Conservation (phyloP, 768 basidiomycete genomes). For the Phallus indusiatus region DNA sequence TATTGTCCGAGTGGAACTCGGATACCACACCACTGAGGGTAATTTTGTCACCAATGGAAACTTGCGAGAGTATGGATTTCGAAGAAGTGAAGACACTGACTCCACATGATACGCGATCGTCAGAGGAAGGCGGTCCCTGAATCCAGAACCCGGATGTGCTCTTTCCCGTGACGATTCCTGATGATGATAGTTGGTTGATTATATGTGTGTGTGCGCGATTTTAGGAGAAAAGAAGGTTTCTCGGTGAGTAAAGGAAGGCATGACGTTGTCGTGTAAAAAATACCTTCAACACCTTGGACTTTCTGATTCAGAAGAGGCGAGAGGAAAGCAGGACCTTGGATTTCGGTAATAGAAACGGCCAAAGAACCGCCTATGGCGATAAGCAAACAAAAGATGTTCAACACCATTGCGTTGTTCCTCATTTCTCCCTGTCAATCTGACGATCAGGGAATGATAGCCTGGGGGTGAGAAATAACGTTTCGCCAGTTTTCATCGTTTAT, state of each 20-base stretch:
- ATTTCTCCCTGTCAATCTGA: not conserved
- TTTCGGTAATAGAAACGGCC: slow-evolving; percentile 33
- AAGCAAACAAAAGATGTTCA: not conserved
- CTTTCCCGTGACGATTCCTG: slow-evolving; percentile 20
- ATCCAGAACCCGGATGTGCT: slow-evolving; percentile 41
- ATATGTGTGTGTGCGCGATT: no score
- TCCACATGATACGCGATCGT: slow-evolving; percentile 42
- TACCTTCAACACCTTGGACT: slow-evolving; percentile 38
- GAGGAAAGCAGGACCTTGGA: slow-evolving; percentile 40
- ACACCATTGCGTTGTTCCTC: not conserved
- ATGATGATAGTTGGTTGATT: not conserved
- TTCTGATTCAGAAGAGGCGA: slow-evolving; percentile 37
- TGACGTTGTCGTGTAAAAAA: slow-evolving; percentile 41
- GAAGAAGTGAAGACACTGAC: slow-evolving; percentile 39
- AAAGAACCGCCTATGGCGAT: not conserved
- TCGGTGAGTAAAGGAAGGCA: not conserved
- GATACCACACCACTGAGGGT: slow-evolving; percentile 36
- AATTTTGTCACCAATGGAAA: slow-evolving; percentile 39
- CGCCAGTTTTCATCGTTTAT: not conserved
- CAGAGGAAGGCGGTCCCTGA: slow-evolving; percentile 31
- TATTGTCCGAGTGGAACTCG: slow-evolving; percentile 38
- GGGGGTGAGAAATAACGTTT: not conserved
- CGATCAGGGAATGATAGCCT: not conserved
- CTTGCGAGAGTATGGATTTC: slow-evolving; percentile 25
- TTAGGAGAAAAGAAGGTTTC: no score